Base-by-base conservation (phyloP, 805 yeast species). In the Clavispora fructus region DNA sequence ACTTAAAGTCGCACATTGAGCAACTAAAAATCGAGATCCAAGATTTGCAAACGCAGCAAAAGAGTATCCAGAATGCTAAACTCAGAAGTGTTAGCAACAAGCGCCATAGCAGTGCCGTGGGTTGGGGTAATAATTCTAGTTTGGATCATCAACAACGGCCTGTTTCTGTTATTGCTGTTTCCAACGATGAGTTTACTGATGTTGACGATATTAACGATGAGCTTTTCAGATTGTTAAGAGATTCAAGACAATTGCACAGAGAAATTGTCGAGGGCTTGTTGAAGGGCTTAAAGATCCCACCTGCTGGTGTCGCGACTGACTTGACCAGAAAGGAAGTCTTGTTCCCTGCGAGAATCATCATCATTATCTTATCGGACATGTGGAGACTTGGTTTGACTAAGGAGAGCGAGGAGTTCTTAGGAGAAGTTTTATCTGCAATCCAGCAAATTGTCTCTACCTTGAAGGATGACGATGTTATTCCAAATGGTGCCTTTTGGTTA, bases 401-500 rank as follows among this genome's bases (percentile, higher is more conserved):
- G 54, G 97, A 92, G 65, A 83, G 92, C 61, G 98, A 94, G 71
- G 83, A 82, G 46, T 87, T 94, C 62, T 71, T 94, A 51, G 97
- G 97, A 40, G 91, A 86, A 62, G 95, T 90, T 2, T 76, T 92
- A 62, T 80, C 87, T 27, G 85, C 87, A 1, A 89, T 94, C 55
- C 98, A 92, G 71, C 81, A 79, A 42, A 83, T 87, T 50, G 96
- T 92, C 14, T 77, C 86, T 43, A 68, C 75, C n/a, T 74, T 85
- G 60, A 85, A 84, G 55, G 96, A 92, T 46, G 95, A 87, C 49
- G 95, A 87, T 55, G 82, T 89, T 30, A 83, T 91, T 58, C 82
- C 89, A 40, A 89, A 89, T 57, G 98, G 97, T 55, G 96, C 97
- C 0, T 94, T 91, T 73, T 94, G 99, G 99, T 75, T 94, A 53